Conservation (phyloP, 1,284 basidiomycete genomes). For the Trichosporon sp. region DNA sequence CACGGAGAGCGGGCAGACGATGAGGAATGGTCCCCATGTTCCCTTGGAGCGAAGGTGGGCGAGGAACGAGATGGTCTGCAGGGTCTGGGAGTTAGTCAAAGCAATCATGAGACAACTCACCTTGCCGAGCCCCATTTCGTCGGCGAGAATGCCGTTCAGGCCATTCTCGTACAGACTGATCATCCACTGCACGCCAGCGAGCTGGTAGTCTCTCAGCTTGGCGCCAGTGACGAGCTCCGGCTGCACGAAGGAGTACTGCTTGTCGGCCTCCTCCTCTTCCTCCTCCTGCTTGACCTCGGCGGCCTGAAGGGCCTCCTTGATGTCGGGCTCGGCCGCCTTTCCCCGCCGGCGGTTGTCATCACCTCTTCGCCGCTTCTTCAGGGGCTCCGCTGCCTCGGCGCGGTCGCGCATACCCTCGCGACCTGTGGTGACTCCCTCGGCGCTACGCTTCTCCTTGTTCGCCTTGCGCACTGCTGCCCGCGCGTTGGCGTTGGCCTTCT, state of each 20-base stretch:
- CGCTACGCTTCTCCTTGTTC: conserved; percentile 45
- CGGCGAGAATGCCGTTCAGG: conserved; percentile 81
- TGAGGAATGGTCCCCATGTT: conserved; percentile 72
- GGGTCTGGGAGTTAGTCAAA: conserved; percentile 57
- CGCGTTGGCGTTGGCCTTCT: conserved; percentile 41
- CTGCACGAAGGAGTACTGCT: conserved; percentile 56
- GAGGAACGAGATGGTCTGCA: conserved; percentile 89
- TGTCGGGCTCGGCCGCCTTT: conserved; percentile 6
- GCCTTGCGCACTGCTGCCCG: conserved; percentile 40
- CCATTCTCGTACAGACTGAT: conserved; percentile 87
- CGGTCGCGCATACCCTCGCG: conserved; percentile 20
- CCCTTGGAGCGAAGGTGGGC: conserved; percentile 77
- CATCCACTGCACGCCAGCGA: conserved; percentile 97
- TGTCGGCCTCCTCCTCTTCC: conserved; percentile 25
- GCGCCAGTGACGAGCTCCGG: conserved; percentile 78
- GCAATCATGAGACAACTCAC: conserved; percentile 35
- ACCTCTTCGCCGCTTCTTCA: conserved; percentile 7
- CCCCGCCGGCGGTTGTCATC: not conserved
- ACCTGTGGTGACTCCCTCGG: conserved; percentile 11
- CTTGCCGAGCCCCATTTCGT: conserved; percentile 88
- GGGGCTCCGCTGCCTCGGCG: conserved; percentile 12
- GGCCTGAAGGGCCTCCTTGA: not conserved
- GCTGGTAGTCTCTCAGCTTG: conserved; percentile 80
- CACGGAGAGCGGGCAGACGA: conserved; percentile 88
- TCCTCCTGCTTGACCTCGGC: conserved; percentile 17